phyloP scores from a whole-genome alignment of 2,329 filamentous ascomycete species.

The Penicillium sp. region DNA sequence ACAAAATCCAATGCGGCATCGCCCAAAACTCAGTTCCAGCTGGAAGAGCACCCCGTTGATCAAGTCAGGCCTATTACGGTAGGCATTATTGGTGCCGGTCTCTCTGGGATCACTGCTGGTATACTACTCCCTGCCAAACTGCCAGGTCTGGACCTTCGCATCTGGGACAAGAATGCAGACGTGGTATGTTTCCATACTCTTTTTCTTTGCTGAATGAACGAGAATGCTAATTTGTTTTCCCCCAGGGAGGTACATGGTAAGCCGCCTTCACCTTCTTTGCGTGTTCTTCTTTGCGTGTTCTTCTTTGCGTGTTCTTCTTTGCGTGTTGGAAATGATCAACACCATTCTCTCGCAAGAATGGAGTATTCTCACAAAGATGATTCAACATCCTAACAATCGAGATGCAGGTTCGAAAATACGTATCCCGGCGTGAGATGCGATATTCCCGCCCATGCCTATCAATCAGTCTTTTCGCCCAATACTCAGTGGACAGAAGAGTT shows the following conservation, averaged over 20 bases:
- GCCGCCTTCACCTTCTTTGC: neutral
- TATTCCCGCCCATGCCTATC: slow-evolving; percentile 71
- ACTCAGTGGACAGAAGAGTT: slow-evolving; percentile 71
- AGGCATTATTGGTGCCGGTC: slow-evolving; percentile 66
- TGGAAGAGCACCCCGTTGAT: slow-evolving; percentile 54
- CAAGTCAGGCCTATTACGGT: slow-evolving; percentile 56
- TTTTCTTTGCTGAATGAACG: neutral
- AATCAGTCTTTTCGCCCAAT: slow-evolving; percentile 69
- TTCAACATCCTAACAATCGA: neutral
- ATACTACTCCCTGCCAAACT: slow-evolving; percentile 70
- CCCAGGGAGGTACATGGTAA: slow-evolving; percentile 52
- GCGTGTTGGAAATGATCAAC: too few species aligned
- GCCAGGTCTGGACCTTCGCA: slow-evolving; percentile 65
- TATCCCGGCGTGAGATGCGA: slow-evolving; percentile 71
- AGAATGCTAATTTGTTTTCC: neutral
- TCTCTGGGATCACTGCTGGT: slow-evolving; percentile 67
- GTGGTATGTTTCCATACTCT: slow-evolving; percentile 54
- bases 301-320: too few species aligned
- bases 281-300: too few species aligned
- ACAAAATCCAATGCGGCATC: neutral
- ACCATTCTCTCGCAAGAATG: too few species aligned
- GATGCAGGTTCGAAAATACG: slow-evolving; percentile 46
- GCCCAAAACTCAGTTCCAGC: slow-evolving; percentile 32
- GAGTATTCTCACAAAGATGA: neutral
- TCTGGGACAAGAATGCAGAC: slow-evolving; percentile 70